These are phyloP conservation scores for Suhomyces maxii DNA, from an alignment of 1,139 yeast species.

Conservation along the genomic window DNA sequence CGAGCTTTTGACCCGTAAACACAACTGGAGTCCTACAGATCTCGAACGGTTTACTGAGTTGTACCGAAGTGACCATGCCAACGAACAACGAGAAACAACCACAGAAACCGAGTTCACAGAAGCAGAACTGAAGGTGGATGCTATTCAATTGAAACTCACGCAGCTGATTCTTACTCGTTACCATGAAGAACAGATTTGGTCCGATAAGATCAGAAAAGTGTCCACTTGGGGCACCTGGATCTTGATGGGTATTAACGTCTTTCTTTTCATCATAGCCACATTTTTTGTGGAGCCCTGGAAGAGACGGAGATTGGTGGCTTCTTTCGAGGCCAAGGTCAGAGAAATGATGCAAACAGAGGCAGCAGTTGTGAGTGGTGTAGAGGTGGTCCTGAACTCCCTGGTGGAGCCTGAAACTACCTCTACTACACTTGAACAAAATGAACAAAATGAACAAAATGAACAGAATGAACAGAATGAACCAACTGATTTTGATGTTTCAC, in stretches of 20 bases:
- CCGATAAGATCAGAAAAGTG: constrained; percentile 89
- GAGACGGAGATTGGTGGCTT: constrained; percentile 70
- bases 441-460: too few species aligned
- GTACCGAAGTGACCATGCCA: constrained; percentile 77
- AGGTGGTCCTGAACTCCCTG: neutral
- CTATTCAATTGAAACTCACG: constrained; percentile 65
- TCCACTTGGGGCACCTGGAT: constrained; percentile 97
- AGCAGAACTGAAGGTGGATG: constrained; percentile 68
- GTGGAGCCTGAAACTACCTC: neutral
- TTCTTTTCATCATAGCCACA: constrained; percentile 78
- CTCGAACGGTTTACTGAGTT: constrained; percentile 80
- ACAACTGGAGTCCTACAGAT: constrained; percentile 75
- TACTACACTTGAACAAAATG: neutral
- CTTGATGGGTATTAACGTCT: constrained; percentile 82
- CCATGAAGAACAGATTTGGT: constrained; percentile 98
- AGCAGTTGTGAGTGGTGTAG: neutral
- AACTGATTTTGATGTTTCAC: neutral
- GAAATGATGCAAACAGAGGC: constrained; percentile 38
- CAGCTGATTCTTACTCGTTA: constrained; percentile 82
- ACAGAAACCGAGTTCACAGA: constrained; percentile 52
- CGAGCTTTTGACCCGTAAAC: constrained; percentile 82
- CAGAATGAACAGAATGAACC: too few species aligned
- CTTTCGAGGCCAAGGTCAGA: constrained; percentile 80
- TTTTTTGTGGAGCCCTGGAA: constrained; percentile 95
- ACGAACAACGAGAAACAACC: constrained; percentile 60